Percentiles rank a stretch among this genome's conserved stretches.
Conservation (phyloP, 75 land plant species). For the Picea sitchensis region DNA sequence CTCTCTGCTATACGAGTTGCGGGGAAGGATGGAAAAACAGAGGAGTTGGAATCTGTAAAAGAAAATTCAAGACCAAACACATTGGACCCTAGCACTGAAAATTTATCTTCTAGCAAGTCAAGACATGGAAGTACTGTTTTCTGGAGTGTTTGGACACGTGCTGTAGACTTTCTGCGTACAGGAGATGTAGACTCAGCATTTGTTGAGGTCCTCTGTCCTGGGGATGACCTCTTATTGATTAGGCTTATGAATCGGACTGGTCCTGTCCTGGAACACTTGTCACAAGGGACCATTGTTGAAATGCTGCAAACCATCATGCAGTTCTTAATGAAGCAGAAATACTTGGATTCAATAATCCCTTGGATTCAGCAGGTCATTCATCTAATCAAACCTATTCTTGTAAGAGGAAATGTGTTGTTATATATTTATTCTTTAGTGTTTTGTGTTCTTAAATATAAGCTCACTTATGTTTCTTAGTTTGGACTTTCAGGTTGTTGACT, state of each 20-base stretch:
- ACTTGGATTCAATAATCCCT: conserved; percentile 57
- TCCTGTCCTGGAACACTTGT: conserved; percentile 75
- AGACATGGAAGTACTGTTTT: neutral
- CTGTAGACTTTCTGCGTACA: conserved; percentile 42
- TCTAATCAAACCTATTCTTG: conserved; percentile 8
- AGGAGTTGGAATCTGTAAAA: neutral
- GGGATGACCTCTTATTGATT: conserved; percentile 61
- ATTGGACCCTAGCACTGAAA: neutral
- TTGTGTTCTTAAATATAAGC: neutral
- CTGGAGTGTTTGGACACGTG: conserved; percentile 49
- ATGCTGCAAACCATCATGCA: conserved; percentile 47
- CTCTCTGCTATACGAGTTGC: neutral
- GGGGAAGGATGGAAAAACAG: conserved; percentile 7
- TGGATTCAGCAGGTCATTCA: conserved; percentile 84
- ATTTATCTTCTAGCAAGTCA: neutral
- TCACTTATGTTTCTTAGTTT: neutral
- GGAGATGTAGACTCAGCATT: conserved; percentile 87
- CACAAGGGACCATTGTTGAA: conserved; percentile 43
- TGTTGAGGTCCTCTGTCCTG: conserved; percentile 58
- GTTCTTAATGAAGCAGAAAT: conserved; percentile 58
- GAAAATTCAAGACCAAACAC: neutral
- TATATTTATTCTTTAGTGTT: neutral
- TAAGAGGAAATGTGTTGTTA: neutral
- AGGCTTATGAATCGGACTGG: conserved; percentile 85
- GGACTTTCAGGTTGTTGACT: conserved; percentile 58